Percentiles rank a stretch among this genome's conserved stretches.
Evolutionary conservation across 805 yeast genomes (phyloP).

Genomic region (Pichia membranifaciens): DNA sequence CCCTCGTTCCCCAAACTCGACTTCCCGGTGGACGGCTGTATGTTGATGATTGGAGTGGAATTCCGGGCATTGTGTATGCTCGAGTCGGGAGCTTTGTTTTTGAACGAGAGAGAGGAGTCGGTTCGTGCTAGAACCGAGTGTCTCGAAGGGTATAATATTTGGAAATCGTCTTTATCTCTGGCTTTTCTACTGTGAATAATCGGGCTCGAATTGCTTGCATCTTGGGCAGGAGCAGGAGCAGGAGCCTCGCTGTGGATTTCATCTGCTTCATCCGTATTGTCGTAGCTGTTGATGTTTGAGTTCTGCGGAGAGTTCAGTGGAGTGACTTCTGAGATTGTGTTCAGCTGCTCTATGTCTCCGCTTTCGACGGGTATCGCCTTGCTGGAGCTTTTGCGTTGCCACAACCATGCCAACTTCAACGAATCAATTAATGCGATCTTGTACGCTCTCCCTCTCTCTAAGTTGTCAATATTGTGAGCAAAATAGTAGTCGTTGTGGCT

Average conservation of each 20-base stretch:
- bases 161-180: neutral
- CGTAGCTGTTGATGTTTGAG: neutral
- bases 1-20: neutral
- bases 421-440: constrained; percentile 30
- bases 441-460: constrained; percentile 24
- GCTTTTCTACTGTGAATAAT: neutral
- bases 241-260: neutral
- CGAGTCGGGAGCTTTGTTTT: neutral
- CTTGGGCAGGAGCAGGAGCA: neutral
- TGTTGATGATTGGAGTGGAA: neutral
- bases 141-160: neutral
- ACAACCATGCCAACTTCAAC: constrained; percentile 23
- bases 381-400: constrained; percentile 3
- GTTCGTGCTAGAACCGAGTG: neutral
- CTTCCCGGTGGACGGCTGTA: neutral
- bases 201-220: neutral
- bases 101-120: no score
- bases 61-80: neutral
- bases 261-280: neutral
- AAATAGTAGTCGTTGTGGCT: constrained; percentile 16
- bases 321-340: neutral
- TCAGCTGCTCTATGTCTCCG: constrained; percentile 1
- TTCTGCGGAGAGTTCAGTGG: constrained; percentile 1
- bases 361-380: neutral
- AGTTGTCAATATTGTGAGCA: constrained; percentile 23